Evolutionary conservation across 2,329 filamentous ascomycete species (phyloP), one percentile per base, ranked within the genome.

Genomic region (Penicillium sp.): DNA sequence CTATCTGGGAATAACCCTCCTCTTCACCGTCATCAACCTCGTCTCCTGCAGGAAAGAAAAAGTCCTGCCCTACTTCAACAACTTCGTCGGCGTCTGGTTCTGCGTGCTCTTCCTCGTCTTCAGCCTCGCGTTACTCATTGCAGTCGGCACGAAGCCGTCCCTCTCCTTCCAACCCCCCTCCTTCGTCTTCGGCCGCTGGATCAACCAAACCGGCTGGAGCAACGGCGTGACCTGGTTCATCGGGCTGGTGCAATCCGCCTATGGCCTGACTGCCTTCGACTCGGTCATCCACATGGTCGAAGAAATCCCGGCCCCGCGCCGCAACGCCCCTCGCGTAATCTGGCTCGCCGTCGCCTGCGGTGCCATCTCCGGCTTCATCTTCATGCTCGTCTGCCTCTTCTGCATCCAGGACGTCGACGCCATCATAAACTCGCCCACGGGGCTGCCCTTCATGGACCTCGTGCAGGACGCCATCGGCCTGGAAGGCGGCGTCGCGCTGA

Each of bases 391-490:
- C 0, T 71, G 82, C 35, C 73, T 82, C 8, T 85, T 84, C 61
- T 81, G 78, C 24, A 71, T 84, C 16, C 75, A 75, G 2, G 74
- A 84, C 55, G 67, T 81, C 11, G 71, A 77, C 11, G 65, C 64
- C 0, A 74, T 79, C 0, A 65, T 81, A 3, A 66, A 68, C 0
- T 76, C 75, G 0, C 72, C 73, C 0, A 81, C 81, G 0, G 77
- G 76, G 1, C 83, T 81, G 48, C 83, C 84, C 0, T 84, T 84
- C 60, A 84, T 87, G 63, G 75, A 83, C 50, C 77, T 85, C 21
- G 84, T 84, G 57, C 74, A 74, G 59, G 75, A 82, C 35, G 77
- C 77, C 1, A 80, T 81, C 1, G 78, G 80, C 62, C 77, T 82
- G 59, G 68, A 74, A 1, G 79, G 76, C 18, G 66, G 74, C 2